Evolutionary conservation across 2,329 filamentous ascomycete genomes (phyloP).

Genomic region (Colletotrichum plurivorum): DNA sequence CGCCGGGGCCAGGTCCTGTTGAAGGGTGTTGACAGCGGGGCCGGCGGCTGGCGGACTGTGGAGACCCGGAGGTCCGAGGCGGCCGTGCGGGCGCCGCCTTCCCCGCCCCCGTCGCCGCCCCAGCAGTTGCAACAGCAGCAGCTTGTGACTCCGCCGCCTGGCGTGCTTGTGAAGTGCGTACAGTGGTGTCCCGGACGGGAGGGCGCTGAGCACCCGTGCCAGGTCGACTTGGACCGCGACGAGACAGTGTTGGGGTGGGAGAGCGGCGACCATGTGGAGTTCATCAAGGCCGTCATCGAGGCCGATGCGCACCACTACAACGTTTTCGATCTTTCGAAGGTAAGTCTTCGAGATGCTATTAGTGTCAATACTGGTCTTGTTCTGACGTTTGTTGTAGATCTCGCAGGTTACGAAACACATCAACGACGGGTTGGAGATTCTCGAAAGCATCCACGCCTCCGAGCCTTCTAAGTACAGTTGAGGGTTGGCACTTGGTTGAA

Average conservation of each 20-base stretch:
- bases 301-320: slow-evolving; percentile 46
- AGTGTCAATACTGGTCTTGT: too few relatives aligned
- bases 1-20: slow-evolving; percentile 42
- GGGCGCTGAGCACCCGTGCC: slow-evolving; percentile 33
- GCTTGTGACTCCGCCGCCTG: slow-evolving; percentile 43
- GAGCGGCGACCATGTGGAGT: slow-evolving; percentile 44
- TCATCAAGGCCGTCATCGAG: slow-evolving; percentile 48
- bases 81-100: slow-evolving; percentile 7
- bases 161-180: slow-evolving; percentile 44
- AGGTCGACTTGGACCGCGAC: slow-evolving; percentile 46
- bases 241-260: slow-evolving; percentile 48
- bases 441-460: slow-evolving; percentile 4
- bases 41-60: slow-evolving; percentile 38
- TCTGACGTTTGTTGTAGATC: not conserved
- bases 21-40: slow-evolving; percentile 39
- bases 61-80: slow-evolving; percentile 22
- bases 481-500: not conserved
- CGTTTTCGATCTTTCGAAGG: slow-evolving; percentile 44
- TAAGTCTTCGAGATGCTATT: not conserved
- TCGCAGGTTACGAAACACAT: slow-evolving; percentile 4
- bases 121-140: not conserved
- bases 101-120: too few relatives aligned
- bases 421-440: slow-evolving; percentile 7
- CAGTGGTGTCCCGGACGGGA: slow-evolving; percentile 25
- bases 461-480: not conserved